Base-by-base conservation (phyloP, 805 yeast genomes). In the Candida ovalis region DNA sequence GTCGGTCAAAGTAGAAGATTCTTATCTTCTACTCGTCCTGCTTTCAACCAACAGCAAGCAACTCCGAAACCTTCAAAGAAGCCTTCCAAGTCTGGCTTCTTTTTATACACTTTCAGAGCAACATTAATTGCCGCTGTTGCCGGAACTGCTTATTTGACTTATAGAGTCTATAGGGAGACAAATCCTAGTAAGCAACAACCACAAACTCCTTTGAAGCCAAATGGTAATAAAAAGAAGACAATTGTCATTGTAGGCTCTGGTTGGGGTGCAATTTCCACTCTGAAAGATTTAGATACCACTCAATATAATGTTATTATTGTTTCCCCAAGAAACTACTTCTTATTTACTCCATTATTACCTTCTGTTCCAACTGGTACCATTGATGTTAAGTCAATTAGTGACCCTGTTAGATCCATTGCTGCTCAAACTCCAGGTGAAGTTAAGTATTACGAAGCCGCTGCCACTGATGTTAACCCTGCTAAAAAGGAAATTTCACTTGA, bases 311-410 rank as follows among this genome's bases (percentile, higher is more conserved):
- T 91, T 43, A 82, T 88, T 44, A 82, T 91, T 47, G 85, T 91
- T 41, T 88, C 96, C 38, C 97, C 97, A 50, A 81, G 97, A 72
- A 90, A 90, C 77, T 91, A 88, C 77, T 89, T 90, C 72, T 75
- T 91, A 62, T 91, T 91, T 78, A 91, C 97, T 46, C 97, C 97
- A n/a, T 74, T 91, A 66, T 76, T 91, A 59, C 97, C 97, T 39
- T 86, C 96, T 24, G 86, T 91, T 56, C 95, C 97, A 46, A 91
- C 96, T 32, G 96, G 96, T 52, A 86, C 96, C 46, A 82, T 89
- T 49, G 96, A 89, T 62, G 69, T 80, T 58, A 87, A 94, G 68
- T 90, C 97, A 23, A 90, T 90, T 66, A 85, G 88, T 69, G 97
- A 91, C 69, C 96, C 97, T 37, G 88, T 91, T 44, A 81, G 96